phyloP scores from a whole-genome alignment of 805 yeast species.

The Wickerhamomyces tratensis region DNA sequence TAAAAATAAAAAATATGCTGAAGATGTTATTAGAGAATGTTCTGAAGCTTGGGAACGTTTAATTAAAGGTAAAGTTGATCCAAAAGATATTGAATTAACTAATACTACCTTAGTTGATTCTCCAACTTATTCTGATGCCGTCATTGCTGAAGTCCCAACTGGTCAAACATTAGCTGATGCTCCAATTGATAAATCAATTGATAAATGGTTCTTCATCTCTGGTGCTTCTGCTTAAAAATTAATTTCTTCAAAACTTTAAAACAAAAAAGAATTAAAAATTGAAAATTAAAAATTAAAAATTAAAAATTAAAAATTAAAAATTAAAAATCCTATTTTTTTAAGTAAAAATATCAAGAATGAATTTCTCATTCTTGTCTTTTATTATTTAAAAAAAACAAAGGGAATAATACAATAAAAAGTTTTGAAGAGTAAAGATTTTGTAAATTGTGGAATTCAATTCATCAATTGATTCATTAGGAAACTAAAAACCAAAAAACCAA shows the following conservation, averaged over 20 bases:
- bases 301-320: too few species aligned
- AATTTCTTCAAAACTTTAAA: not conserved
- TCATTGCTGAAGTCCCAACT: conserved; percentile 48
- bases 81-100: conserved; percentile 62
- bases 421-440: too few species aligned
- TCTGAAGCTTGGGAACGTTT: conserved; percentile 76
- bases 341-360: too few species aligned
- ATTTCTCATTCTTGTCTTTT: too few species aligned
- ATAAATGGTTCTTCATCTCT: conserved; percentile 97
- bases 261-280: too few species aligned
- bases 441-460: too few species aligned
- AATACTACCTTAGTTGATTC: conserved; percentile 63
- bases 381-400: too few species aligned
- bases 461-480: too few species aligned
- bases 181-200: conserved; percentile 92
- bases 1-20: conserved; percentile 79
- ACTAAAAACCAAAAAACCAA: too few species aligned
- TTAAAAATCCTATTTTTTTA: too few species aligned
- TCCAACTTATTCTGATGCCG: conserved; percentile 40
- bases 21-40: conserved; percentile 76
- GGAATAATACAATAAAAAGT: too few species aligned
- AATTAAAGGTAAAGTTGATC: conserved; percentile 48
- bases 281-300: too few species aligned
- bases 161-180: conserved; percentile 74
- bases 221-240: conserved; percentile 46